phyloP scores from a whole-genome alignment of 75 land plant species.

The Sequoia sempervirens region DNA sequence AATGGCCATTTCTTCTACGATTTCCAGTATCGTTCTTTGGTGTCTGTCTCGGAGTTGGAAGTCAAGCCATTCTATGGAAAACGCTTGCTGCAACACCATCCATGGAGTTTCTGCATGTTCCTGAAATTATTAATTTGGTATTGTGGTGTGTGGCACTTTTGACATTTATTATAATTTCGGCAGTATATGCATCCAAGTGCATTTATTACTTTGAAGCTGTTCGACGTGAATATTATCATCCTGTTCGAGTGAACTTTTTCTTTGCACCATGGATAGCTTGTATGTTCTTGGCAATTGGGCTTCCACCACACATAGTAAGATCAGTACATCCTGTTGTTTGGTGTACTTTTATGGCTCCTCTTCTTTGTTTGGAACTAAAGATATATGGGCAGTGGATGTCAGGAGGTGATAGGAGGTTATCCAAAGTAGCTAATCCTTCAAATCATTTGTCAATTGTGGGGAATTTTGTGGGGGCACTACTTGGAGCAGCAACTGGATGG shows the following conservation, averaged over 20 bases:
- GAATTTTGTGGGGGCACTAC: constrained; percentile 42
- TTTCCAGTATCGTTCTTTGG: constrained; percentile 71
- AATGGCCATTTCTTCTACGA: constrained; percentile 88
- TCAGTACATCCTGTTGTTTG: constrained; percentile 43
- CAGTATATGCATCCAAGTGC: constrained; percentile 48
- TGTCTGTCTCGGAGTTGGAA: constrained; percentile 71
- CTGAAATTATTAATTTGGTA: constrained; percentile 31
- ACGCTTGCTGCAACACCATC: constrained; percentile 44
- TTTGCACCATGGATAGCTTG: constrained; percentile 81
- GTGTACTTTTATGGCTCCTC: constrained; percentile 71
- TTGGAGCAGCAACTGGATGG: constrained; percentile 48
- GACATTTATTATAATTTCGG: constrained; percentile 17
- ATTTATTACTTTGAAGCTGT: constrained; percentile 85
- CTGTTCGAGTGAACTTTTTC: constrained; percentile 84
- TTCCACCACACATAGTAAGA: constrained; percentile 46
- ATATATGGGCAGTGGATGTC: constrained; percentile 76
- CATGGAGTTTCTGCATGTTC: constrained; percentile 53
- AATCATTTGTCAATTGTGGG: constrained; percentile 60
- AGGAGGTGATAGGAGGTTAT: constrained; percentile 39
- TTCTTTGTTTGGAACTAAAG: constrained; percentile 55
- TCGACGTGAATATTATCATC: constrained; percentile 75
- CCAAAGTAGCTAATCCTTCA: constrained; percentile 61
- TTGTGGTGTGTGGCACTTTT: constrained; percentile 60
- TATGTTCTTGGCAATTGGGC: constrained; percentile 55
- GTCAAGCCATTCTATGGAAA: constrained; percentile 85